A percentile compares a stretch with the other conserved stretches of the same genome.
Evolutionary conservation across 805 yeast genomes (phyloP).

Genomic region (Yarrowia sp.): DNA sequence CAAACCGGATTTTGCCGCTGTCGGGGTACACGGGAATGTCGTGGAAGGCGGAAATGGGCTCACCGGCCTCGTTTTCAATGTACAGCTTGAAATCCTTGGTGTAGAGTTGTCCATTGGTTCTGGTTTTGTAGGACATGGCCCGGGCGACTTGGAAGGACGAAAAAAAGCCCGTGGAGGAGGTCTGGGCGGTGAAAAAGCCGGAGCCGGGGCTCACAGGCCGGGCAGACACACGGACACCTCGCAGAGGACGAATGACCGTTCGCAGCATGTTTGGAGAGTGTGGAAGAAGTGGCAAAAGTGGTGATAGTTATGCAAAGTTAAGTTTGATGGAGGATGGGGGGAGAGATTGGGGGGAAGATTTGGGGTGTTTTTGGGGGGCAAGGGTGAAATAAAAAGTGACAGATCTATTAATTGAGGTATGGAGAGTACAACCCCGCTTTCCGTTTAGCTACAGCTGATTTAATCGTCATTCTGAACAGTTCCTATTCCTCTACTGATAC

Average conservation of each 20-base stretch:
- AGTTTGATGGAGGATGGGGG: too few relatives aligned
- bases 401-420: too few relatives aligned
- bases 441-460: too few relatives aligned
- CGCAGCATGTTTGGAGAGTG: constrained; percentile 1
- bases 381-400: too few relatives aligned
- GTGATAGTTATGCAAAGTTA: too few relatives aligned
- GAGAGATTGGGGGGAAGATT: too few relatives aligned
- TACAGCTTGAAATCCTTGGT: constrained; percentile 81
- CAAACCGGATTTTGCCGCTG: constrained; percentile 65
- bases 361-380: too few relatives aligned
- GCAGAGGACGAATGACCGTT: constrained; percentile 4
- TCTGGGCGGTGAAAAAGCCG: constrained; percentile 11
- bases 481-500: not conserved
- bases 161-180: constrained; percentile 12
- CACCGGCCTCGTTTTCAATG: constrained; percentile 74
- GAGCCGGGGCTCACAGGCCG: constrained; percentile 1
- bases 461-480: too few relatives aligned
- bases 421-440: too few relatives aligned
- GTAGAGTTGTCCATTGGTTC: constrained; percentile 87
- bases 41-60: constrained; percentile 80
- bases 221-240: not conserved
- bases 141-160: constrained; percentile 21
- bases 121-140: constrained; percentile 64
- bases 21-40: constrained; percentile 80
- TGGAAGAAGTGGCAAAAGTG: not conserved